Evolutionary conservation across 352 stramenopile genomes (phyloP).

Genomic region (Phytophthora colocasiae): DNA sequence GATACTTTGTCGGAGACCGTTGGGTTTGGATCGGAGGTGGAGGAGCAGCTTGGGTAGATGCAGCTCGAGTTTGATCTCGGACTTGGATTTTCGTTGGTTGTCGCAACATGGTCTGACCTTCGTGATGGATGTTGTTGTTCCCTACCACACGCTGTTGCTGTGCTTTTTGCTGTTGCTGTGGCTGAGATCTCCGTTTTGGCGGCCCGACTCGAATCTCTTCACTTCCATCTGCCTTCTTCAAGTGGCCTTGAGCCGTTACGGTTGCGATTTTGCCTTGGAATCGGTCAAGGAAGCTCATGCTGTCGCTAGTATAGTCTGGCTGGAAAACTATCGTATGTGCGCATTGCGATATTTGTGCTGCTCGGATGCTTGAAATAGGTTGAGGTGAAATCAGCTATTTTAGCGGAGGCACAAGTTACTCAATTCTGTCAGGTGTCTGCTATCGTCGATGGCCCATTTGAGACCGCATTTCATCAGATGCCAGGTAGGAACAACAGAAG

Average conservation of each 20-base stretch:
- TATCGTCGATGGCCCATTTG: no score
- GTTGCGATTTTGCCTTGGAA: constrained; percentile 88
- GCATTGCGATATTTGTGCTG: no score
- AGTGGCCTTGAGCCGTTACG: constrained; percentile 78
- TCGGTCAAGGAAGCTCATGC: constrained; percentile 85
- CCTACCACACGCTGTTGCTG: constrained; percentile 5
- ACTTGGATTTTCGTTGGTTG: constrained; percentile 30
- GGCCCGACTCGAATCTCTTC: constrained; percentile 83
- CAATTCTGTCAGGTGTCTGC: no score
- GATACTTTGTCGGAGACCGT: constrained; percentile 12
- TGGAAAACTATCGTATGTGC: no score
- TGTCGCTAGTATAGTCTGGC: neutral
- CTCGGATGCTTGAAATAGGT: no score
- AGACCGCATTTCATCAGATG: no score
- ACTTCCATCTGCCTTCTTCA: constrained; percentile 81
- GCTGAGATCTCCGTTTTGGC: constrained; percentile 54
- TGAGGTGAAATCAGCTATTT: no score
- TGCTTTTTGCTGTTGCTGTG: constrained; percentile 20
- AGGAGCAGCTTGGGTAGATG: constrained; percentile 8
- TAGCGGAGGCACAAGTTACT: no score
- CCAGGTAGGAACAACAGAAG: no score
- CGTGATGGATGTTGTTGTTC: constrained; percentile 29
- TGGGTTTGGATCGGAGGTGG: constrained; percentile 18
- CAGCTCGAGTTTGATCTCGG: constrained; percentile 5
- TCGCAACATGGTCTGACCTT: constrained; percentile 29